Evolutionary conservation across 495 filamentous ascomycete genomes (phyloP), one percentile per base, ranked within the genome.

Genomic region (Xylaria curta): DNA sequence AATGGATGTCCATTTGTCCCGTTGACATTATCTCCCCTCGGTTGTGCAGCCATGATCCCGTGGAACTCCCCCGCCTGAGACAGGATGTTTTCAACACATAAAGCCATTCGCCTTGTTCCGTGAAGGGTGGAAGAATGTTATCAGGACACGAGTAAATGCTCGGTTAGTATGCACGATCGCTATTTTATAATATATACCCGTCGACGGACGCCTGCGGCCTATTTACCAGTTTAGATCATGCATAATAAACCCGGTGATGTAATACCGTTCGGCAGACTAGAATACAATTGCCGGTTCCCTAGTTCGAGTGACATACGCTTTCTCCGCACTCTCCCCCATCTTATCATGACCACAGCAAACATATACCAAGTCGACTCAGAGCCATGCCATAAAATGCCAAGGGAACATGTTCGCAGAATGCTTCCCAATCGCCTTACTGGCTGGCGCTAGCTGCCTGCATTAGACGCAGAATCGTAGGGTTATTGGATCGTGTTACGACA

Each of bases 1-100:
- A 68, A 1, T 19, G 75, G 69, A 31, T 72, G 70, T 58, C 75
- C 72, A n/a, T 68, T 74, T 4, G 36, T 49, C 54, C 67, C 54
- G 13, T 60, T 69, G 8, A 31, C 40, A 4, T 49, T 8, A 24
- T 21, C 17, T 33, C 1, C 40, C 12, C 31, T 47, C 38, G 58
- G 26, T 61, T 31, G 7, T 33, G 38, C 24, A 31, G 67, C 40
- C 65, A 67, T 67, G 33, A 12, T 21, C 19, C 4, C 5, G 8
- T 4, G 3, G 49, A n/a, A 15, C n/a, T 40, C 64, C 24, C 36
- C 12, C 42, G 53, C 17, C 46, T 66, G 1, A 19, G 17, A 15
- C 36, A 49, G 0, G 24, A 53, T 21, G 21, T 53, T 24, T 38
- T 66, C 63, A 24, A 5, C 7, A 19, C 19, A 53, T 66, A 28